phyloP scores from a whole-genome alignment of 2,329 filamentous ascomycete species.

The Pestalotiopsis sp. region DNA sequence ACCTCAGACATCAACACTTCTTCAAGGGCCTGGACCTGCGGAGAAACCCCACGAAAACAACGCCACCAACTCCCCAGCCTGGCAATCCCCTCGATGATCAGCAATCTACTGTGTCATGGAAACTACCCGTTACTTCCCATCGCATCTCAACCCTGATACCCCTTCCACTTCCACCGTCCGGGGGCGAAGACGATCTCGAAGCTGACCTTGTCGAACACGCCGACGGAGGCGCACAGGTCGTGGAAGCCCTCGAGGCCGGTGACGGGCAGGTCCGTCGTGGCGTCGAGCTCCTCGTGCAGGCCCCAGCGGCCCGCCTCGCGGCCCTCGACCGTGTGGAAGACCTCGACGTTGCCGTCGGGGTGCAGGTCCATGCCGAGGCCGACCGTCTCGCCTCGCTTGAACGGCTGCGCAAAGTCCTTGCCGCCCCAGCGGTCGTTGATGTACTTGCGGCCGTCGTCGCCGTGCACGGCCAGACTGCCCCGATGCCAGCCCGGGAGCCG shows the following conservation, averaged over 20 bases:
- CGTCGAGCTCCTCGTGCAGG: slow-evolving; percentile 73
- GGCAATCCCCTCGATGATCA: background rate
- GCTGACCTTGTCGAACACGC: slow-evolving; percentile 67
- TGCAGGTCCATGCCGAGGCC: slow-evolving; percentile 71
- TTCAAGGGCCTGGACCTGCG: background rate
- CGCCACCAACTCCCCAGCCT: background rate
- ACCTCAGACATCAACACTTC: background rate
- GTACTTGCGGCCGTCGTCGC: slow-evolving; percentile 77
- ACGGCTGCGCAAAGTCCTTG: slow-evolving; percentile 65
- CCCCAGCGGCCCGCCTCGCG: slow-evolving; percentile 64
- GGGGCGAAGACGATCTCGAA: slow-evolving; percentile 69
- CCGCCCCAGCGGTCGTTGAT: slow-evolving; percentile 77
- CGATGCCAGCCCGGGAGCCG: slow-evolving; percentile 82
- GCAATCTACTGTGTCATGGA: background rate
- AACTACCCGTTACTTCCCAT: background rate
- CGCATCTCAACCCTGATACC: slow-evolving; percentile 17
- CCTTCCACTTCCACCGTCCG: slow-evolving; percentile 57
- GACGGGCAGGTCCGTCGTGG: slow-evolving; percentile 60
- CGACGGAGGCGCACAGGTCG: slow-evolving; percentile 72
- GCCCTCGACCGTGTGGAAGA: slow-evolving; percentile 75
- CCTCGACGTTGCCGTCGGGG: slow-evolving; percentile 44
- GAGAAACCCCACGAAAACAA: background rate
- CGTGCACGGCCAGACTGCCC: slow-evolving; percentile 73
- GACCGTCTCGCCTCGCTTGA: slow-evolving; percentile 65
- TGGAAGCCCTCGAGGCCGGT: slow-evolving; percentile 70